Evolutionary conservation across 2,329 filamentous ascomycete genomes (phyloP), one percentile per base, ranked within the genome.

Genomic region (Neopestalotiopsis clavispora): DNA sequence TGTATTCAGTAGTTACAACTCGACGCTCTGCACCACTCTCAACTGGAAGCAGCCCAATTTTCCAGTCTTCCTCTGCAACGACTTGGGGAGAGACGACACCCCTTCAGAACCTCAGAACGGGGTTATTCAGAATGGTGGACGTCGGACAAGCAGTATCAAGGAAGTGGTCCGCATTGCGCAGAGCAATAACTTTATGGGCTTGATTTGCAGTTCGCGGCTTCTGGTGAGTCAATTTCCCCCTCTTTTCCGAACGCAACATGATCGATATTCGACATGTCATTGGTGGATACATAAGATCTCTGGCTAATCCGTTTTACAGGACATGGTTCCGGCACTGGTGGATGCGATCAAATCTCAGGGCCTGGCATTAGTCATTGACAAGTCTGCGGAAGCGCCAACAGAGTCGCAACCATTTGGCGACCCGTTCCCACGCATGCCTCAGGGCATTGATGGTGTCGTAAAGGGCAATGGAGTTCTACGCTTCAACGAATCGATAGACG

Each of bases 1-100:
- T 66, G 94, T 98, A 12, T 98, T 99, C 79, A 97, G 94, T 75
- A 97, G 94, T 28, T 97, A 95, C 80, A 98, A 97, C 78, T 86
- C 93, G 13, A 92, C 91, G 72, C 89, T 98, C 23, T 99, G 96
- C 81, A 97, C 94, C 17, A 95, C 95, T 4, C 83, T 99, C 75
- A 99, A 99, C 81, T 99, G 96, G 96, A 99, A 99, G 80, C 96
- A 99, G 80, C 96, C 96, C 2, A 99, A 98, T 78, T 99, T 97
- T 79, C 96, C 96, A 0, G 94, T 98, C 0, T 93, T 99, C 74
- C 86, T 98, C 61, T 98, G 95, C 83, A 98, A 98, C 79, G 94
- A 98, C 69, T 88, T 98, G 32, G 94, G 94, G 28, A 85, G 87
- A 7, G 88, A 90, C 69, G 86, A 85, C 4, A 38, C 9, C 3